Conservation (phyloP, 345 rosid genomes). For the Linum usitatissimum region DNA sequence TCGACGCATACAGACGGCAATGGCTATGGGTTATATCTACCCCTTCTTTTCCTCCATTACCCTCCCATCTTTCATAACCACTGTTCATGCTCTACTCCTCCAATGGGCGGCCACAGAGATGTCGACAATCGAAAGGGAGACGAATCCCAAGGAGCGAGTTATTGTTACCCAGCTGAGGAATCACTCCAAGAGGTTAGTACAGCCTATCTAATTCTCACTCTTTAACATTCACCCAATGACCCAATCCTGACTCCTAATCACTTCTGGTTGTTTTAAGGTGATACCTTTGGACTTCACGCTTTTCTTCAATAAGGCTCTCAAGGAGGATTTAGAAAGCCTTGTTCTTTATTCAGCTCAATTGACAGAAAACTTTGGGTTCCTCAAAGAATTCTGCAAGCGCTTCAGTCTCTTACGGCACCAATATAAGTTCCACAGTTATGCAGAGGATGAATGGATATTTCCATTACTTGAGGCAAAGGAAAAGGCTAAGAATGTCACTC, state of each 20-base stretch:
- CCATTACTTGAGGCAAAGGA: constrained; percentile 76
- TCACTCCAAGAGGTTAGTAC: constrained; percentile 57
- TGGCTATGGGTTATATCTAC: too few relatives aligned
- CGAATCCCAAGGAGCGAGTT: too few relatives aligned
- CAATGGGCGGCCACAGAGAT: too few relatives aligned
- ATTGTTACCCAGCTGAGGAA: too few relatives aligned
- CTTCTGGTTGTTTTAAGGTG: constrained; percentile 34
- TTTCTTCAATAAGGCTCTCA: constrained; percentile 75
- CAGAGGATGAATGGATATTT: constrained; percentile 78
- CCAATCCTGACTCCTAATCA: constrained; percentile 17
- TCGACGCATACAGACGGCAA: too few relatives aligned
- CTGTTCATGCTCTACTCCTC: too few relatives aligned
- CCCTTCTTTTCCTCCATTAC: too few relatives aligned
- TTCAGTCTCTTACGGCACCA: constrained; percentile 43
- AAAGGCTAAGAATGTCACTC: constrained; percentile 43
- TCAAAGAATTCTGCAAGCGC: constrained; percentile 40
- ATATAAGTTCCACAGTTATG: constrained; percentile 52
- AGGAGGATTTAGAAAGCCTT: constrained; percentile 59
- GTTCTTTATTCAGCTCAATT: constrained; percentile 46
- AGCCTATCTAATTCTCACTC: constrained; percentile 14
- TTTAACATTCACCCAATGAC: constrained; percentile 6
- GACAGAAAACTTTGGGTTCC: constrained; percentile 34
- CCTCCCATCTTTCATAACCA: too few relatives aligned
- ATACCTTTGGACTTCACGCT: constrained; percentile 60
- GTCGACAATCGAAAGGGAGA: too few relatives aligned